Conservation (phyloP, 1,284 basidiomycete species). For the Rhizoctonia solani region DNA sequence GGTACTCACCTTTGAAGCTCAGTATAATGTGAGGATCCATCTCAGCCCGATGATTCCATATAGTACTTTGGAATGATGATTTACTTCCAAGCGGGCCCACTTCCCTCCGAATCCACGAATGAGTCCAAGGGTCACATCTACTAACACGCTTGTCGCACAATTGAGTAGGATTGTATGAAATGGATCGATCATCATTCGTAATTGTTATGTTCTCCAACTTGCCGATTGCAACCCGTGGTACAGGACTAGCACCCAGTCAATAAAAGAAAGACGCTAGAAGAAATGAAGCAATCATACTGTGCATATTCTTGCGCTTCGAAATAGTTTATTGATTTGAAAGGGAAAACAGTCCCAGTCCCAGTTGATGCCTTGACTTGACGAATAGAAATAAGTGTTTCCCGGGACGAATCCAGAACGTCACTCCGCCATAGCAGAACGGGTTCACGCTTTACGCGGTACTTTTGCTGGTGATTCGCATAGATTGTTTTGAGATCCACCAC, state of each 20-base stretch:
- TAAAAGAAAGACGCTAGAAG: neutral
- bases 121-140: neutral
- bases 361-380: neutral
- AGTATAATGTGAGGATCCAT: neutral
- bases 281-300: neutral
- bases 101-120: slow-evolving; percentile 4
- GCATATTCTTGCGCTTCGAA: slow-evolving; percentile 3
- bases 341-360: neutral
- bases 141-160: neutral
- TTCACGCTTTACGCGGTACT: too few species aligned
- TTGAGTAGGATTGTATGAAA: neutral
- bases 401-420: slow-evolving; percentile 4
- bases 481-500: neutral
- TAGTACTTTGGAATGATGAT: slow-evolving; percentile 1
- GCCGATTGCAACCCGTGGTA: neutral
- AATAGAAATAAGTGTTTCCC: neutral
- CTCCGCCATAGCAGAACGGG: slow-evolving; percentile 2
- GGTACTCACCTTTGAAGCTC: neutral
- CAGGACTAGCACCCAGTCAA: neutral
- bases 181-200: neutral
- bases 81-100: neutral
- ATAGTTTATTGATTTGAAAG: slow-evolving; percentile 15
- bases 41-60: neutral
- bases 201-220: neutral
- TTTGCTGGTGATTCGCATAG: neutral